phyloP scores from a whole-genome alignment of 371 early-diverging fungal genomes.

The Rhizomucor pusillus region DNA sequence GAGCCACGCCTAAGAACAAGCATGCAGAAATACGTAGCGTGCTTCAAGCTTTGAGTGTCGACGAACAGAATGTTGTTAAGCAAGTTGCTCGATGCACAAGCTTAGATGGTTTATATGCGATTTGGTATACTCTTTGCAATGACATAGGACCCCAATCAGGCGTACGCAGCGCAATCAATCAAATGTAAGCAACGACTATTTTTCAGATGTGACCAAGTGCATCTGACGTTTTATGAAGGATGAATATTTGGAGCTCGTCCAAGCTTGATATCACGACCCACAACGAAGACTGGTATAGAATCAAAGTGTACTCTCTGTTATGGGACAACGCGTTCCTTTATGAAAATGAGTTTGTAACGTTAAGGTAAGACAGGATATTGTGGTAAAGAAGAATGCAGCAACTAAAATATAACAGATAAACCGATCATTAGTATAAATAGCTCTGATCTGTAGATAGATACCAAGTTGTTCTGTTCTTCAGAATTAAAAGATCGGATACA shows the following conservation, averaged over 20 bases:
- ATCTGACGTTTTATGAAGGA: background rate
- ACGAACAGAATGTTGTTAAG: background rate
- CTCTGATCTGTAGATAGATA: too few relatives aligned
- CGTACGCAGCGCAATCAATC: background rate
- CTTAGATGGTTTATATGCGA: background rate
- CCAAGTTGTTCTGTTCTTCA: too few relatives aligned
- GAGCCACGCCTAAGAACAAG: background rate
- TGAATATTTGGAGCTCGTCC: background rate
- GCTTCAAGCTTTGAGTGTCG: background rate
- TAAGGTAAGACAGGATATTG: background rate
- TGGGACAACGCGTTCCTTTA: constrained; percentile 2
- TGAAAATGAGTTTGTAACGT: background rate
- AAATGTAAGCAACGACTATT: background rate
- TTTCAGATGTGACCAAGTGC: background rate
- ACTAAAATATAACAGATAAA: background rate
- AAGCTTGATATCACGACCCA: background rate
- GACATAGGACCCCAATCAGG: background rate
- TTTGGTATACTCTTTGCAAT: background rate
- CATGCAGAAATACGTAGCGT: background rate
- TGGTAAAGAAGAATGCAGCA: background rate
- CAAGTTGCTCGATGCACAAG: background rate
- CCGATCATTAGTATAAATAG: too few relatives aligned
- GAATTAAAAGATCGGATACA: too few relatives aligned
- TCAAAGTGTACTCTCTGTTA: constrained; percentile 4
- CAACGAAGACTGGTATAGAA: constrained; percentile 6